phyloP scores from a whole-genome alignment of 345 rosid species.

The Bruguiera gymnorhiza region DNA sequence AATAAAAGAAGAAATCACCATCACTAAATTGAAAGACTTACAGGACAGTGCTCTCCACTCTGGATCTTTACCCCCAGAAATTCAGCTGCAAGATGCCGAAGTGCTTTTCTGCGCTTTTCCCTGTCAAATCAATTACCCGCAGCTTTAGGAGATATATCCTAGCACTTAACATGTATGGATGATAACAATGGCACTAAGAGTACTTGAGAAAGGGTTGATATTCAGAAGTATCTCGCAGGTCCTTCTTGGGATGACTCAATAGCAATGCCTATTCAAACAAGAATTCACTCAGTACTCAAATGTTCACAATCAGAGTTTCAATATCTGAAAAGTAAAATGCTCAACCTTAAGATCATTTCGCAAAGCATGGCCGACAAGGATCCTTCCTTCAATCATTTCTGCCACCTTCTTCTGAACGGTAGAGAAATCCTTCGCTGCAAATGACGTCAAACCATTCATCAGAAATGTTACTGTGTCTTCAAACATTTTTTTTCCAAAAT shows the following conservation, averaged over 20 bases:
- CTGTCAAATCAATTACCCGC: conserved; percentile 34
- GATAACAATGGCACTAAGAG: background rate
- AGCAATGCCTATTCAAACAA: conserved; percentile 55
- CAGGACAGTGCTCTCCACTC: conserved; percentile 94
- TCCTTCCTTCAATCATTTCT: conserved; percentile 68
- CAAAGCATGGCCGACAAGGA: conserved; percentile 92
- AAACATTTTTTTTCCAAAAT: background rate
- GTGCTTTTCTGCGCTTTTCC: conserved; percentile 59
- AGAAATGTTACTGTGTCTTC: background rate
- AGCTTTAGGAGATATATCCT: background rate
- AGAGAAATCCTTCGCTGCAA: conserved; percentile 73
- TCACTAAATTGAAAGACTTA: conserved; percentile 33
- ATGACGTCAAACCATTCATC: background rate
- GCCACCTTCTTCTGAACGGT: conserved; percentile 82
- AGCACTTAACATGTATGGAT: background rate
- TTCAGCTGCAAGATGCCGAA: conserved; percentile 77
- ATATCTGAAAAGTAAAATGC: background rate
- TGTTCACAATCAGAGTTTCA: background rate
- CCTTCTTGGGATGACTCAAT: conserved; percentile 76
- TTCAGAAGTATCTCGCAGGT: conserved; percentile 74
- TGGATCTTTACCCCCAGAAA: conserved; percentile 83
- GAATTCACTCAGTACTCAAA: conserved; percentile 6
- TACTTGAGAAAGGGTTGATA: conserved; percentile 81
- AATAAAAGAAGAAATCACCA: background rate
- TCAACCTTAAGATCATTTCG: conserved; percentile 91